Evolutionary conservation across 2,329 filamentous ascomycete species (phyloP).

Genomic region (Capronia coronata): DNA sequence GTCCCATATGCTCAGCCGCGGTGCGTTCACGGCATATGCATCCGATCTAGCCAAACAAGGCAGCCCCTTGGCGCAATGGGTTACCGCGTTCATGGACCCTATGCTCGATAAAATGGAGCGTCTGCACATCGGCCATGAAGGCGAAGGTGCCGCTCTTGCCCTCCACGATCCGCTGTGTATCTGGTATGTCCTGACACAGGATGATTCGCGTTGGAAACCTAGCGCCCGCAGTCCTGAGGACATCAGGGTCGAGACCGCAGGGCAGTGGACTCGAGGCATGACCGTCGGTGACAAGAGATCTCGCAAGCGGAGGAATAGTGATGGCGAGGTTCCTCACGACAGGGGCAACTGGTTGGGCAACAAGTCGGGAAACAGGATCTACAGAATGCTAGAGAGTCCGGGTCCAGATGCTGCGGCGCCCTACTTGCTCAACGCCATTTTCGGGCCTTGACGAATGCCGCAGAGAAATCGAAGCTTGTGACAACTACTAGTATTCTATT

Average conservation of each 20-base stretch:
- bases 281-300: conserved; percentile 72
- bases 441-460: conserved; percentile 5
- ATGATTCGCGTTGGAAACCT: conserved; percentile 36
- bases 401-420: conserved; percentile 14
- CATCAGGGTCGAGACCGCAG: conserved; percentile 78
- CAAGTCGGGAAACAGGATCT: conserved; percentile 70
- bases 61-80: conserved; percentile 64
- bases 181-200: conserved; percentile 64
- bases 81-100: conserved; percentile 62
- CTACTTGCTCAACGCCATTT: conserved; percentile 15
- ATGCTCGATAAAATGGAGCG: conserved; percentile 63
- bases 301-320: conserved; percentile 40
- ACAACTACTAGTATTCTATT: too few relatives aligned
- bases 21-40: conserved; percentile 54
- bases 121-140: conserved; percentile 50
- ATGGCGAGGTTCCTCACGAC: conserved; percentile 61
- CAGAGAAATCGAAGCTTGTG: too few relatives aligned
- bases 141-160: conserved; percentile 51
- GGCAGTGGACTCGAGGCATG: conserved; percentile 93
- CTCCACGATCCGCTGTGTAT: conserved; percentile 73
- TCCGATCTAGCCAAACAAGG: conserved; percentile 52
- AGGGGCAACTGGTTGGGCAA: conserved; percentile 67
- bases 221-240: conserved; percentile 61
- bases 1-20: conserved; percentile 58
- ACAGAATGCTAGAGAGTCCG: conserved; percentile 58